These are phyloP conservation scores for Teratosphaeria pseudoeucalypti DNA, from an alignment of 2,329 filamentous ascomycete species.

Conservation along the genomic window DNA sequence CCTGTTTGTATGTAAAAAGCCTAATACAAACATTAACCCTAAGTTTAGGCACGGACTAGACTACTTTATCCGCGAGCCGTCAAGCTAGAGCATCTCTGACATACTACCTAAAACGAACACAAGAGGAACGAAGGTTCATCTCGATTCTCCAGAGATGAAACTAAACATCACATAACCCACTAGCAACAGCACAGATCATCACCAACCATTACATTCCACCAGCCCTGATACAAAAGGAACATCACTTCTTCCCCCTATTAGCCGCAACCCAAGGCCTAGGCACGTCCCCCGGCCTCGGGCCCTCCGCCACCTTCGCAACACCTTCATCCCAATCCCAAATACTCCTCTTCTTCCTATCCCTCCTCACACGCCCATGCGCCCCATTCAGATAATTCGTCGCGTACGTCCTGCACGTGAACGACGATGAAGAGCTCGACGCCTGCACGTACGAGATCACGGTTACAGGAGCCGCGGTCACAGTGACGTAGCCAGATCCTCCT, in stretches of 20 bases:
- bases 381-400: slow-evolving; percentile 2
- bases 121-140: too few species aligned
- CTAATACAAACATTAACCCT: not conserved
- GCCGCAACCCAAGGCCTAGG: not conserved
- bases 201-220: not conserved
- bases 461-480: not conserved
- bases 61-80: too few species aligned
- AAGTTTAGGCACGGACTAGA: not conserved
- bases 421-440: not conserved
- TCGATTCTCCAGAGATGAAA: not conserved
- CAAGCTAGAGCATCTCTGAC: too few species aligned
- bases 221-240: not conserved
- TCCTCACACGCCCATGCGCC: slow-evolving; percentile 9
- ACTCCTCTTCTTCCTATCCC: slow-evolving; percentile 9
- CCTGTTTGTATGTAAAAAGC: not conserved
- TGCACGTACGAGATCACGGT: not conserved
- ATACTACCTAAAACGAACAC: too few species aligned
- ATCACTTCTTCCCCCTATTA: not conserved
- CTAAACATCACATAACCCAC: not conserved
- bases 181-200: not conserved
- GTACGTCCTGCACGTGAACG: not conserved
- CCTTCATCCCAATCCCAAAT: slow-evolving; percentile 8
- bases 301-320: not conserved
- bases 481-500: not conserved
- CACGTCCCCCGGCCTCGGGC: not conserved